Evolutionary conservation across 2,329 filamentous ascomycete species (phyloP), one percentile per base, ranked within the genome.

Genomic region (Fusarium veterinarium): DNA sequence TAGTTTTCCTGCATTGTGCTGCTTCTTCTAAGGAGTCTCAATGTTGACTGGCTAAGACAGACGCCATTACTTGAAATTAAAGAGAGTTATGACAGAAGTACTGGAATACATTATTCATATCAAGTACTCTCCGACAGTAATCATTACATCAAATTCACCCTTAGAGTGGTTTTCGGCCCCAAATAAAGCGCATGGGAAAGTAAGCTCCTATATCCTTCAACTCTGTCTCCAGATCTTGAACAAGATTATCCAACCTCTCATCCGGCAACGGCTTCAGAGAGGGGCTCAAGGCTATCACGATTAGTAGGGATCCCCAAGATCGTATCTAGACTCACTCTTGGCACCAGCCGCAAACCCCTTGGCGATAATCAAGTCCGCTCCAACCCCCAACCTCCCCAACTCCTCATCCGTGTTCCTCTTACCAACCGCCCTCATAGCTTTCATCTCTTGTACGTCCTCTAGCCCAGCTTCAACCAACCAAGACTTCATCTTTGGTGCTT

Each of bases 301-400:
- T 67, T 16, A 67, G 40, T 13, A 25, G 3, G 1, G 0, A 5
- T 11, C 10, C 12, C 4, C 2, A 25, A 2, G 8, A 8, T 25
- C 1, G 5, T 25, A 12, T 6, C 8, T 3, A 10, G 1, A 38
- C 64, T 60, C 11, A 67, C 62, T 30, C 4, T 67, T 67, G 0
- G 64, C 55, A 38, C 64, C 63, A 8, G 46, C 37, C 23, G 63
- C 46, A 49, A 67, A 67, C 4, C 63, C 64, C 12, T 30, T 67
- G 0, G 63, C 63, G 1, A 67, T 67, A 6, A 62, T n/a, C 2
- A 67, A 42, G 1, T 67, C 64, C 12, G 63, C 55, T 16, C 33
- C 16, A 8, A 53, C 19, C 8, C 63, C 63, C 11, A 62, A 13
- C 3, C 13, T 28, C 1, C 64, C 64, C 5, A 67, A 5, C 8